Base-by-base conservation (phyloP, 2,329 filamentous ascomycete species). In the Xylaria sp. region DNA sequence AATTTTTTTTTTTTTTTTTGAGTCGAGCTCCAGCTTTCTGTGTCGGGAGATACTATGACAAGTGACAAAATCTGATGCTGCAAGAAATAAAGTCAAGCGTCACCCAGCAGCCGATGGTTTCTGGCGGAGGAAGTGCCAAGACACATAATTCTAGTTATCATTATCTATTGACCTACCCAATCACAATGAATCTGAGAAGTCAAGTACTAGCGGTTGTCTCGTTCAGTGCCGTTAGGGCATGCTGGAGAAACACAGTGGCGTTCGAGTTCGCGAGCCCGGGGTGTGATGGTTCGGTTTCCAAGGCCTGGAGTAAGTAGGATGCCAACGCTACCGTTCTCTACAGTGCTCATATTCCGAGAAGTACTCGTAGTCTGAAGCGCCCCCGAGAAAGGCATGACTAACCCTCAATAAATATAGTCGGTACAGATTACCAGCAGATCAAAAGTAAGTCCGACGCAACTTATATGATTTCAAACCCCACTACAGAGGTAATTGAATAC, bases 201-300 rank as follows among this genome's bases (percentile, higher is more conserved):
- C 12, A 31, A 31, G 28, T 62, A 42, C 14, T 54, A 4, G 17
- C 47, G 37, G 8, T 62, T 4, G 17, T 50, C 53, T 9, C 46
- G 3, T 33, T 54, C 31, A 37, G n/a, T 21, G 35, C 47, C 11
- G 14, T 33, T n/a, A 21, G 37, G 15, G 31, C 38, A 3, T 54
- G 47, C 9, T 59, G 55, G 54, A 38, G 35, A 23, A 49, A 43
- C 25, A 47, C 17, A n/a, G 25, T 54, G n/a, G 60, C 60, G 15
- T 59, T 59, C 49, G 47, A 63, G 25, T 63, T 54, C 49, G 21
- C 40, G 14, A 33, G n/a, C 2, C 31, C 11, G 4, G 56, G 40
- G 4, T 58, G 54, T 42, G 14, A 31, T 12, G 54, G 60, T 8
- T 12, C 35, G 14, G 17, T 50, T 15, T 19, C 14, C 14, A n/a